phyloP scores from a whole-genome alignment of 2,329 filamentous ascomycete genomes.

The Trichoderma afroharzianum region DNA sequence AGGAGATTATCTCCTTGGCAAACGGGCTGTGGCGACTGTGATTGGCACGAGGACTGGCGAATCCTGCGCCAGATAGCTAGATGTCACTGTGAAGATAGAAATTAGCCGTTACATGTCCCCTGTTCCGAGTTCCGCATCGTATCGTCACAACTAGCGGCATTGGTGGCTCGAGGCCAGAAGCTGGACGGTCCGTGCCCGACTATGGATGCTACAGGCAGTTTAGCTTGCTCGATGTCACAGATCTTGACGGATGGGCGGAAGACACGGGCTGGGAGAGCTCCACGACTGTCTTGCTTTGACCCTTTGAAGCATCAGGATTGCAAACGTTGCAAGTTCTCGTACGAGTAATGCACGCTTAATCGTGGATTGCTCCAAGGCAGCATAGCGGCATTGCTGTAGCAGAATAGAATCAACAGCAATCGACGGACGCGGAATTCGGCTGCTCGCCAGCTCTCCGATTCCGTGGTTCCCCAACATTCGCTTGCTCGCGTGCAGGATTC shows the following conservation, averaged over 20 bases:
- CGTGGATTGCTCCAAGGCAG: not conserved
- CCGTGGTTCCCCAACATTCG: not conserved
- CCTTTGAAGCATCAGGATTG: not conserved
- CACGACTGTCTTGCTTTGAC: not conserved
- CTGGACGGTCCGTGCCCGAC: not conserved
- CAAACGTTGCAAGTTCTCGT: not conserved
- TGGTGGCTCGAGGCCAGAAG: not conserved
- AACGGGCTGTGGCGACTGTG: not conserved
- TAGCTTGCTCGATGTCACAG: constrained; percentile 1
- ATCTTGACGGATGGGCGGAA: constrained; percentile 2
- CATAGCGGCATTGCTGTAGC: not conserved
- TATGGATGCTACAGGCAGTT: not conserved
- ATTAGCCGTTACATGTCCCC: not conserved
- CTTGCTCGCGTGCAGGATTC: not conserved
- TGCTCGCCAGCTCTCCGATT: not conserved
- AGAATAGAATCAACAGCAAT: not conserved
- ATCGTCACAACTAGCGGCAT: not conserved
- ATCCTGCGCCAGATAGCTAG: not conserved
- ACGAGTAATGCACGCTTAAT: not conserved
- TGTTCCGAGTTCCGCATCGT: not conserved
- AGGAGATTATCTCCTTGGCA: not conserved
- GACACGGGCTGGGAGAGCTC: not conserved
- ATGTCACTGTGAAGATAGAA: not conserved
- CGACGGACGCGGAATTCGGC: not conserved
- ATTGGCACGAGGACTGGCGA: not conserved